Conservation (phyloP, 345 rosid species). For the Passiflora organensis region DNA sequence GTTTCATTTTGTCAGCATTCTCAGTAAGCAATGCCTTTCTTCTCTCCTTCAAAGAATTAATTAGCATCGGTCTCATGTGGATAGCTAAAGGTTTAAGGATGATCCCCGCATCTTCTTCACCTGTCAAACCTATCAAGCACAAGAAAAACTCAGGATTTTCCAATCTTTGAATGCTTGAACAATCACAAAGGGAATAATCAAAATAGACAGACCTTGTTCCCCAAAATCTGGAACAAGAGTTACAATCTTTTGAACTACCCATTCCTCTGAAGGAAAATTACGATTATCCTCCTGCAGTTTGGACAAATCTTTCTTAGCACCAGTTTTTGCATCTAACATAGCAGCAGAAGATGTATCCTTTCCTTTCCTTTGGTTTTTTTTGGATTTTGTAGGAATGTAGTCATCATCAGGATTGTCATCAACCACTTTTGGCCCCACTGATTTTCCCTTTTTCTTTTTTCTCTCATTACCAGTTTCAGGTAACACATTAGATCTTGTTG, state of each 20-base stretch:
- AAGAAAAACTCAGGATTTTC: not conserved
- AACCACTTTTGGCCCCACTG: conserved; percentile 45
- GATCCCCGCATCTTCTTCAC: conserved; percentile 51
- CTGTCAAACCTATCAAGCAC: conserved; percentile 37
- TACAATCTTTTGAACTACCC: conserved; percentile 65
- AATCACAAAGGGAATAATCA: conserved; percentile 2
- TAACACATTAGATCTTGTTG: conserved; percentile 42
- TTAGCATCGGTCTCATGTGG: conserved; percentile 77
- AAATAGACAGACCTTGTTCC: conserved; percentile 58
- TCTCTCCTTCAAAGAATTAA: conserved; percentile 68
- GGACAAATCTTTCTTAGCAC: conserved; percentile 54
- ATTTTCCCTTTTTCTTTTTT: conserved; percentile 80
- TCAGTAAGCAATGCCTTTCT: conserved; percentile 77
- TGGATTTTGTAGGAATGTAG: conserved; percentile 58
- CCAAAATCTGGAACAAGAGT: conserved; percentile 66
- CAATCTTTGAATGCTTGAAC: conserved; percentile 6
- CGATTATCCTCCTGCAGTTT: conserved; percentile 54
- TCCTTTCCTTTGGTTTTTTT: conserved; percentile 79
- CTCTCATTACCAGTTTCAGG: conserved; percentile 46
- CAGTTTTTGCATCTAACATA: conserved; percentile 48
- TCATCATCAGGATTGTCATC: conserved; percentile 61
- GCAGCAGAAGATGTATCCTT: conserved; percentile 59
- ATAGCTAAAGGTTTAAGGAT: conserved; percentile 57
- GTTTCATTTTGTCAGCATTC: conserved; percentile 75
- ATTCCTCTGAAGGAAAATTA: conserved; percentile 64